Base-by-base conservation (phyloP, 768 basidiomycete species). In the Vishniacozyma victoriae region DNA sequence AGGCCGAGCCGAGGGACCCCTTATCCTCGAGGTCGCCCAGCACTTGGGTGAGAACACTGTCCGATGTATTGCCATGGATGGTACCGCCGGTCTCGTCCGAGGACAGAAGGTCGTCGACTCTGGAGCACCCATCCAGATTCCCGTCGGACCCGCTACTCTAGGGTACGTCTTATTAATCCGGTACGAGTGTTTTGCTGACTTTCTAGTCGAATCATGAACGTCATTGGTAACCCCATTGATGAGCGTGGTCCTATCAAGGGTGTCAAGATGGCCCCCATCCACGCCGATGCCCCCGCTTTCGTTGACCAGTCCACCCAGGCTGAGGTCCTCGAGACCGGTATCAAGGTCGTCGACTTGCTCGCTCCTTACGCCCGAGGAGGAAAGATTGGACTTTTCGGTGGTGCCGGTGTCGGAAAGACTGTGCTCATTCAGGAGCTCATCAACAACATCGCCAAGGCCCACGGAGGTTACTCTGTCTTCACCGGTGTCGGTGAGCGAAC, bases 391-490 rank as follows among this genome's bases (percentile, higher is more conserved):
- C 87, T 99, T 67, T 95, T 99, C 77, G 95, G 95, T 70, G 95
- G 95, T 85, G 95, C 95, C 64, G 95, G 95, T 86, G 95, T 99
- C 78, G 95, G 95, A 67, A 99, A 99, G 82, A 97, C 95, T 48
- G 95, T 99, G 72, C 78, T 97, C 77, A 96, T 97, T 75, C 93
- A 96, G 75, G 92, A 96, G 73, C 85, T 99, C 72, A 99, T 99
- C 79, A 97, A 99, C 84, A 99, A 99, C 79, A 91, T 99, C 72
- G 95, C 95, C 70, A 99, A 99, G 79, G 95, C 95, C 44, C 95
- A 99, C 74, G 95, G 95, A 89, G 95, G 95, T 89, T 96, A 97
- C 87, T 99, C 95, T 40, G 95, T 96, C 74, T 96, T 96, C 83
- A 52, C 65, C 86, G 92, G 93, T 85, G 95, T 99, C 75, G 95